A percentile compares a stretch with the other conserved stretches of the same genome.
Conservation (phyloP, 306 rosid species). For the Medicago arabica region DNA sequence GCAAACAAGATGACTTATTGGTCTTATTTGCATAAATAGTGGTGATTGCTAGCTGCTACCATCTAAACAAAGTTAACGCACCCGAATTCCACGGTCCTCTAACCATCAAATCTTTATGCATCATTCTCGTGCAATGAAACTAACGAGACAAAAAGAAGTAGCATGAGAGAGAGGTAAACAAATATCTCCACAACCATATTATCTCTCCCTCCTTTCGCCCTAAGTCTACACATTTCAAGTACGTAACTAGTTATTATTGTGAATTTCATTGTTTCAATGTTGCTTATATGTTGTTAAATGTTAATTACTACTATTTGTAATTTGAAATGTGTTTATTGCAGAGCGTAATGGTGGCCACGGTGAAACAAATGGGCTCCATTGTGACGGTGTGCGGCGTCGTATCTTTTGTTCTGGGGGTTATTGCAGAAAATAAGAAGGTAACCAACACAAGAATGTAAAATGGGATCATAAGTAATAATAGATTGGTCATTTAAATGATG, state of each 20-base stretch:
- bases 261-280: background rate
- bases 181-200: background rate
- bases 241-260: background rate
- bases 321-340: background rate
- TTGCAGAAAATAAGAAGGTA: conserved; percentile 57
- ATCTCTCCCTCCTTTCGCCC: background rate
- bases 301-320: background rate
- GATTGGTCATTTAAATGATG: too few species aligned
- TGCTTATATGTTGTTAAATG: background rate
- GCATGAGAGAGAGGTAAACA: background rate
- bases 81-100: background rate
- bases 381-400: background rate
- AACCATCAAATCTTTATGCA: background rate
- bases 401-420: conserved; percentile 47
- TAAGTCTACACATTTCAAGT: conserved; percentile 1
- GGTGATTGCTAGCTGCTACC: background rate
- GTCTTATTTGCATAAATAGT: background rate
- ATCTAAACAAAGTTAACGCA: background rate
- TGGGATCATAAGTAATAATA: background rate
- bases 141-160: background rate
- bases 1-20: background rate
- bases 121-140: background rate
- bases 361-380: conserved; percentile 44
- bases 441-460: background rate
- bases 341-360: conserved; percentile 38